Evolutionary conservation across 2,329 filamentous ascomycete species (phyloP).

Genomic region (Ceratocystis colombiana): DNA sequence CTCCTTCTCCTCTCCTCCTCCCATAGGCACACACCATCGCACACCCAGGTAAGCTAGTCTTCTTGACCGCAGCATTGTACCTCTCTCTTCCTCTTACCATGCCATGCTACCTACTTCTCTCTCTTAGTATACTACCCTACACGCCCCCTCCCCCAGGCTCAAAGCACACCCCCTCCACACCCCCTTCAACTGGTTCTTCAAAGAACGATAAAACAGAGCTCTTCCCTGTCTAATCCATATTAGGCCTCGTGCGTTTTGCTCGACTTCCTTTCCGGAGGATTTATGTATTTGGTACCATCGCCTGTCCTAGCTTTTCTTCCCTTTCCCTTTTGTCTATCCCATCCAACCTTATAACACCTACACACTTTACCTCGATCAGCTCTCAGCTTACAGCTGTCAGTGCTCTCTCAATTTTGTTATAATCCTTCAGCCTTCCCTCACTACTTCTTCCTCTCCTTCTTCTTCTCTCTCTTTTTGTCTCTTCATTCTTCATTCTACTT

Average conservation of each 20-base stretch:
- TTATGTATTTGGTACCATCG: slow-evolving; percentile 18
- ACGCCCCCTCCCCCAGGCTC: background rate
- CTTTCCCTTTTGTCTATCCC: slow-evolving; percentile 17
- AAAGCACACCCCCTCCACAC: slow-evolving; percentile 13
- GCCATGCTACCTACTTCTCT: background rate
- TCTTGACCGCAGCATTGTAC: slow-evolving; percentile 9
- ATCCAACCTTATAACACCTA: slow-evolving; percentile 18
- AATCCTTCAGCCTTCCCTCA: slow-evolving; percentile 19
- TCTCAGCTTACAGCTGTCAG: slow-evolving; percentile 19
- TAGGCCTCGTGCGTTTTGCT: slow-evolving; percentile 18
- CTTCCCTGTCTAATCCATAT: slow-evolving; percentile 18
- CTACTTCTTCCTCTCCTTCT: slow-evolving; percentile 4
- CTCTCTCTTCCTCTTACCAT: slow-evolving; percentile 7
- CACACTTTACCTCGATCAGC: slow-evolving; percentile 14
- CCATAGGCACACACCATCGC: background rate
- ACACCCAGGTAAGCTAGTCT: slow-evolving; percentile 9
- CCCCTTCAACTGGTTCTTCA: slow-evolving; percentile 17
- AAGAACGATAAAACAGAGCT: slow-evolving; percentile 19
- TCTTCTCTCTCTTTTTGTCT: slow-evolving; percentile 12
- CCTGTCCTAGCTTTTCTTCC: slow-evolving; percentile 19
- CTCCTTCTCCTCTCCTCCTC: background rate
- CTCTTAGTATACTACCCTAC: background rate
- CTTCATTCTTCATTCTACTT: slow-evolving; percentile 4
- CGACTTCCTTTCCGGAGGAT: slow-evolving; percentile 15
- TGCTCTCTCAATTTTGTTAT: slow-evolving; percentile 17